These are phyloP conservation scores for Flaveria linearis DNA, from an alignment of 129 eudicot species.

Conservation along the genomic window DNA sequence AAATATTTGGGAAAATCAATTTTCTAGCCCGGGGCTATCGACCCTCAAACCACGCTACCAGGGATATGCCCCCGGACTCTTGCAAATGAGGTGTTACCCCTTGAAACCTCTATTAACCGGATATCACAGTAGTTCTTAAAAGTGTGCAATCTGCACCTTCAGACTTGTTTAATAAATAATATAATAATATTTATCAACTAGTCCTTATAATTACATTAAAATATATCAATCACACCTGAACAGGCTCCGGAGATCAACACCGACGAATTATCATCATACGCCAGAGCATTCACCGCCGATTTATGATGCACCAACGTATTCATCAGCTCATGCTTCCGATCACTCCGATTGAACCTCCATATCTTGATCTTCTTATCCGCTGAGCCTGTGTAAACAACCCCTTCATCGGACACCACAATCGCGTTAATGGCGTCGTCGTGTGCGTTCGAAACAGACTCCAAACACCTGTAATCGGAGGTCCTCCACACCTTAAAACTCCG, in stretches of 20 bases:
- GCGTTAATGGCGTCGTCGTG: conserved; percentile 92
- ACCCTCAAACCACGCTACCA: too few relatives aligned
- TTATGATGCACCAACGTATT: conserved; percentile 53
- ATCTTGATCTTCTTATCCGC: conserved; percentile 70
- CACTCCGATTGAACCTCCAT: conserved; percentile 44
- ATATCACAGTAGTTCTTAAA: too few relatives aligned
- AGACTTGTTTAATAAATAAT: too few relatives aligned
- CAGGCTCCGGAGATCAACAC: conserved; percentile 78
- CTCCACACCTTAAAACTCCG: conserved; percentile 75
- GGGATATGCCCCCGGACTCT: too few relatives aligned
- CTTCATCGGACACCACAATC: conserved; percentile 45
- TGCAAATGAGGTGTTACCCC: too few relatives aligned
- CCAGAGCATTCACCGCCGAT: conserved; percentile 75
- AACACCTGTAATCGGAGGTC: conserved; percentile 62
- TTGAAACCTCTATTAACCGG: too few relatives aligned
- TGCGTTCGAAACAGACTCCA: conserved; percentile 65
- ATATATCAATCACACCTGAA: conserved; percentile 40
- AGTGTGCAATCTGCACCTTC: too few relatives aligned
- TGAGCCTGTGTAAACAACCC: conserved; percentile 66
- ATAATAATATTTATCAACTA: too few relatives aligned
- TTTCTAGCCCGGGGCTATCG: too few relatives aligned
- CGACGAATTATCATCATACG: conserved; percentile 46
- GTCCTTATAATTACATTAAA: too few relatives aligned
- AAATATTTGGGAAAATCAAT: too few relatives aligned
- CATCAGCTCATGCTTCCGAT: conserved; percentile 39